Conservation (phyloP, 176 grass and related monocot genomes). For the Lolium perenne region DNA sequence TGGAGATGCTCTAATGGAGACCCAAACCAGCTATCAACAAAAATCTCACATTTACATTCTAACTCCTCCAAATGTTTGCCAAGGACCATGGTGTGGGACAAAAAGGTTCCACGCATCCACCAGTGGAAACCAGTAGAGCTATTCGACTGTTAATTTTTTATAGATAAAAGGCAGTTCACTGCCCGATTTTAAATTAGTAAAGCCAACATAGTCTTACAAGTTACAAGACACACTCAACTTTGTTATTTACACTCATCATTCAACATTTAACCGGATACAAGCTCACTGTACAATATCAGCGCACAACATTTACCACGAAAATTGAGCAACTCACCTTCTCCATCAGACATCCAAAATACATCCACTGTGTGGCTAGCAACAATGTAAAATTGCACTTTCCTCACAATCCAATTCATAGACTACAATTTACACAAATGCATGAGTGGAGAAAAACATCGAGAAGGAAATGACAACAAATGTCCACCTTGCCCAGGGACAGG, state of each 20-base stretch:
- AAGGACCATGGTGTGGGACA: not conserved
- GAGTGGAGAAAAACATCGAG: not conserved
- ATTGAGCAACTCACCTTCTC: not conserved
- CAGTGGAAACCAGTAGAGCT: not conserved
- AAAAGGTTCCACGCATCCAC: not conserved
- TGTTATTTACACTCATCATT: not conserved
- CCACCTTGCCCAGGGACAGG: too few relatives aligned
- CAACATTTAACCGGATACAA: too few relatives aligned
- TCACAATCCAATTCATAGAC: not conserved
- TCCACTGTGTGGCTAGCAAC: not conserved
- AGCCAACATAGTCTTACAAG: too few relatives aligned
- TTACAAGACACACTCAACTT: not conserved
- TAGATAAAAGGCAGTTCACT: too few relatives aligned
- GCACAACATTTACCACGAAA: not conserved
- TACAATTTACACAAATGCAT: slow-evolving; percentile 4
- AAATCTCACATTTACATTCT: not conserved
- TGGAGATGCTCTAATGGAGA: not conserved
- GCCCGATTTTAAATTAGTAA: too few relatives aligned
- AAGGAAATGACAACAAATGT: not conserved
- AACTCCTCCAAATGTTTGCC: not conserved
- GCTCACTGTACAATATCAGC: not conserved
- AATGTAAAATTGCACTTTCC: not conserved
- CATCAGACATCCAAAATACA: not conserved
- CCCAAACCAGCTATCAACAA: not conserved
- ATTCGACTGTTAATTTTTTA: not conserved